These are phyloP conservation scores for Phytophthora litchii DNA, from an alignment of 352 stramenopile species.

Conservation along the genomic window DNA sequence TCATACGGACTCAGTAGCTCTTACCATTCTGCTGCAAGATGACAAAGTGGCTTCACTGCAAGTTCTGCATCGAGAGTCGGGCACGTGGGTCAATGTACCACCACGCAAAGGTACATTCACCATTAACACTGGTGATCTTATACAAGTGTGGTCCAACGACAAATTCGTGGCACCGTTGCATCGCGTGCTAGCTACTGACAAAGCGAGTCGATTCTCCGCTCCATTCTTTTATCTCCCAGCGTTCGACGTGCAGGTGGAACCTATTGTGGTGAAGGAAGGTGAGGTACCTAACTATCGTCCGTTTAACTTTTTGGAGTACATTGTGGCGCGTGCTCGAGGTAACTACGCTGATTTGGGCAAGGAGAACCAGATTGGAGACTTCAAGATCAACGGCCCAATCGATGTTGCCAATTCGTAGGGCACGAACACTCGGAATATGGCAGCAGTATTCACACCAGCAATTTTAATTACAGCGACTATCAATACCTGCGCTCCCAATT, in stretches of 20 bases:
- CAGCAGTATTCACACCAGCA: background rate
- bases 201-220: slow-evolving; percentile 50
- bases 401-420: slow-evolving; percentile 18
- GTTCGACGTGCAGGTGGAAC: slow-evolving; percentile 69
- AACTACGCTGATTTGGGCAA: slow-evolving; percentile 91
- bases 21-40: slow-evolving; percentile 73
- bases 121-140: slow-evolving; percentile 71
- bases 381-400: slow-evolving; percentile 21
- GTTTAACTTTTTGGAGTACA: slow-evolving; percentile 91
- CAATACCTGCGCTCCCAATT: no score
- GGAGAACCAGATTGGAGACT: slow-evolving; percentile 58
- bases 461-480: background rate
- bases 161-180: slow-evolving; percentile 55
- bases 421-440: slow-evolving; percentile 1
- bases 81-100: slow-evolving; percentile 58
- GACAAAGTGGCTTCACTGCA: slow-evolving; percentile 66
- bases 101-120: slow-evolving; percentile 43
- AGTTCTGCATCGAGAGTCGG: slow-evolving; percentile 51
- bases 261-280: slow-evolving; percentile 52
- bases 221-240: slow-evolving; percentile 76
- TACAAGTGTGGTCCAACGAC: slow-evolving; percentile 70
- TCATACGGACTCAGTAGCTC: slow-evolving; percentile 63
- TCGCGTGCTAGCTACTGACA: slow-evolving; percentile 50
- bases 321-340: slow-evolving; percentile 85
- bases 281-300: slow-evolving; percentile 67